Evolutionary conservation across 169 alveolate genomes (phyloP).

Genomic region (Plasmodium cynomolgi): DNA sequence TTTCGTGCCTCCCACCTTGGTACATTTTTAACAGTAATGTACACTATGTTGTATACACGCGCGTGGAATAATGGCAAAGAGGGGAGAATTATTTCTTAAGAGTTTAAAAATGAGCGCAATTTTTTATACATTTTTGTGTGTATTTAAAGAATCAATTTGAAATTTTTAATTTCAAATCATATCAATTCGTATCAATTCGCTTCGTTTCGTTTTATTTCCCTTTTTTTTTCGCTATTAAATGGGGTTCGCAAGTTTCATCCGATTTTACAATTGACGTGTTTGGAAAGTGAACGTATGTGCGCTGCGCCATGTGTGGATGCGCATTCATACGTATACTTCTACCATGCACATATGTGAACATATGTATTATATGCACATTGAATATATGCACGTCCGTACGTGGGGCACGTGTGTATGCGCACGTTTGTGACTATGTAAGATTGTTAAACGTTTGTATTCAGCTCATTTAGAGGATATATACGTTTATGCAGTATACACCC

Average conservation of each 20-base stretch:
- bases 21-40: not conserved
- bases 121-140: not conserved
- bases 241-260: not conserved
- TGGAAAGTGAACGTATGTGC: not conserved
- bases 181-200: not conserved
- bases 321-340: not conserved
- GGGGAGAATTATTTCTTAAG: not conserved
- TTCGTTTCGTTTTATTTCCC: not conserved
- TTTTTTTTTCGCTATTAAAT: not conserved
- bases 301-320: not conserved
- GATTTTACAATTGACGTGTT: not conserved
- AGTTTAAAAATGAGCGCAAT: not conserved
- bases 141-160: not conserved
- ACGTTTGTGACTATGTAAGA: not conserved
- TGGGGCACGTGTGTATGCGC: not conserved
- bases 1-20: not conserved
- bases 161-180: not conserved
- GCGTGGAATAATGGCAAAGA: not conserved
- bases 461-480: not conserved
- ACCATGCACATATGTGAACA: not conserved
- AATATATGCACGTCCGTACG: not conserved
- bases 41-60: not conserved
- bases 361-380: not conserved
- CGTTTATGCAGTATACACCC: not conserved
- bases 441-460: not conserved